Conservation (phyloP, 345 rosid genomes). For the Corymbia maculata region DNA sequence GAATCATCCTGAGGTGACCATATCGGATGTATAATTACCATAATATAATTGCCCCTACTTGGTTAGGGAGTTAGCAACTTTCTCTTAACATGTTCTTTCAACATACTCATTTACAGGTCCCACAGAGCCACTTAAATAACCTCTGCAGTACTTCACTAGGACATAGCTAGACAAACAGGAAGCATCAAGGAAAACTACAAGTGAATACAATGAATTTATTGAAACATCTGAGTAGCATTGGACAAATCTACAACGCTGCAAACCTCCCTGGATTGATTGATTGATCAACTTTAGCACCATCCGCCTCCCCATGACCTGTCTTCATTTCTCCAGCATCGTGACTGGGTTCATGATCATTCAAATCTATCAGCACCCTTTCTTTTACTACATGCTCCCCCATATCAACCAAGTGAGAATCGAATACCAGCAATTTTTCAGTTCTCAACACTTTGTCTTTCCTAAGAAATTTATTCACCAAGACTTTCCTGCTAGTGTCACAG, state of each 20-base stretch:
- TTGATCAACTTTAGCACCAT: conserved; percentile 4
- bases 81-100: neutral
- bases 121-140: neutral
- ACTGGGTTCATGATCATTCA: conserved; percentile 1
- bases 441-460: conserved; percentile 45
- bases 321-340: neutral
- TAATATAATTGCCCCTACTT: neutral
- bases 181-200: neutral
- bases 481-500: conserved; percentile 1
- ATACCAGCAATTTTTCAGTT: conserved; percentile 28
- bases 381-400: conserved; percentile 35
- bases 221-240: neutral
- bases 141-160: neutral
- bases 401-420: conserved; percentile 45
- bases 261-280: conserved; percentile 13
- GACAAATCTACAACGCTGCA: neutral
- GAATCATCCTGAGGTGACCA: neutral
- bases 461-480: conserved; percentile 35
- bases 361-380: neutral
- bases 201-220: neutral
- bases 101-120: neutral
- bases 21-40: neutral
- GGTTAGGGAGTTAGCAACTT: neutral
- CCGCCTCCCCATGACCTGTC: conserved; percentile 1
- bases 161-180: neutral